Conservation (phyloP, 306 rosid species). For the Senna tora region DNA sequence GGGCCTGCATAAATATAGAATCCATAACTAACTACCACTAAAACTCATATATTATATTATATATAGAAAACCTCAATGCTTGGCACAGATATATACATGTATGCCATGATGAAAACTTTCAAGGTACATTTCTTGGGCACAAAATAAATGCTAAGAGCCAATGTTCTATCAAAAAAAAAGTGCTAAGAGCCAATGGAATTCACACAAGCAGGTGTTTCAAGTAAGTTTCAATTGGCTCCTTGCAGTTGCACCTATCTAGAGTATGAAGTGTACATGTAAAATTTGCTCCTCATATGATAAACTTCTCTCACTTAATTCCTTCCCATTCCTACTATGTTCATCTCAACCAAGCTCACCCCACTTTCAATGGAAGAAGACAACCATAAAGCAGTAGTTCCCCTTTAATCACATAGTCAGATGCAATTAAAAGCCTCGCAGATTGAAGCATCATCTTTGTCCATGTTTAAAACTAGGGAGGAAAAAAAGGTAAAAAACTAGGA, state of each 20-base stretch:
- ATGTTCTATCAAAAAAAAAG: not conserved
- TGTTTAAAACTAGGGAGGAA: no score
- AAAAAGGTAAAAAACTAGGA: not conserved
- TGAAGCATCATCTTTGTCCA: no score
- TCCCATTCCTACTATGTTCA: no score
- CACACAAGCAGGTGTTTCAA: not conserved
- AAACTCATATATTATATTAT: not conserved
- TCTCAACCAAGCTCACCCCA: no score
- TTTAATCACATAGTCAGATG: no score
- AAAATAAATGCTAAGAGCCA: not conserved
- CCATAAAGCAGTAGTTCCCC: no score
- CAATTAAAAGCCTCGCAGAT: no score
- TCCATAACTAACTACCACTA: conserved; percentile 10
- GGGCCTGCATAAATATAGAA: conserved; percentile 43
- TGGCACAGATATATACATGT: not conserved
- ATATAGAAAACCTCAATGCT: not conserved
- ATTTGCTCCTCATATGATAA: no score
- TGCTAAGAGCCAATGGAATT: not conserved
- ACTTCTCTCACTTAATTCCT: no score
- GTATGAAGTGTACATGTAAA: no score
- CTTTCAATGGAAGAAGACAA: no score
- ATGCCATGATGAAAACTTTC: not conserved
- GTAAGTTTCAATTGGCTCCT: not conserved
- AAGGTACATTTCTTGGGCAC: not conserved
- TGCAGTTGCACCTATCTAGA: no score